Conservation (phyloP, 345 rosid genomes). For the Leavenworthia alabamica region DNA sequence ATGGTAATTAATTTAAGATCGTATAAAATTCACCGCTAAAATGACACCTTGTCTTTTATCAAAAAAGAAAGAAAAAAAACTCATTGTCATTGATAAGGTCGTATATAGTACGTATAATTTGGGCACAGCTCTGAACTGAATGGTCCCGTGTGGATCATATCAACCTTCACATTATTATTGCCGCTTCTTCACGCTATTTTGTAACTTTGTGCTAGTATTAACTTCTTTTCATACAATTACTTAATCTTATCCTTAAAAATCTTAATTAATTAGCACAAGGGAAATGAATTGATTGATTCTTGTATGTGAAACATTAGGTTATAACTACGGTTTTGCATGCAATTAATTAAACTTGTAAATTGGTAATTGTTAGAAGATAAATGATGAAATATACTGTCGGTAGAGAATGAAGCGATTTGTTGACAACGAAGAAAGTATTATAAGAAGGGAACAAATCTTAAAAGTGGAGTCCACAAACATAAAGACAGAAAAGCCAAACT, state of each 20-base stretch:
- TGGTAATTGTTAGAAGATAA: background rate
- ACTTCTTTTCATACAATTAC: too few species aligned
- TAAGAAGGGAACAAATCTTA: constrained; percentile 24
- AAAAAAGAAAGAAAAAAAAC: background rate
- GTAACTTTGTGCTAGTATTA: constrained; percentile 17
- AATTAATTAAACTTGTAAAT: background rate
- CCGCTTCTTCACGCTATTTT: constrained; percentile 29
- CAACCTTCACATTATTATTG: constrained; percentile 27
- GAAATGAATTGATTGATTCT: background rate
- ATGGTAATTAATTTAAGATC: background rate
- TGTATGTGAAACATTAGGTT: background rate
- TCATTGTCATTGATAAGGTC: constrained; percentile 11
- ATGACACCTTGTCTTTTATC: background rate
- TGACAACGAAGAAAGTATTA: background rate
- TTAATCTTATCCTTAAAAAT: too few species aligned
- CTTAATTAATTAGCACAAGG: too few species aligned
- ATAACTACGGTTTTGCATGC: background rate
- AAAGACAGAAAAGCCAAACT: constrained; percentile 13
- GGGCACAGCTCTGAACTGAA: constrained; percentile 14
- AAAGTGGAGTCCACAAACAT: constrained; percentile 24
- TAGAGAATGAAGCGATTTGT: background rate
- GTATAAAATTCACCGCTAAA: constrained; percentile 16
- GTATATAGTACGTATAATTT: constrained; percentile 13
- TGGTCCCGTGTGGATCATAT: constrained; percentile 29
- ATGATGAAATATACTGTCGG: constrained; percentile 25